These are phyloP conservation scores for Auricularia cornea DNA, from an alignment of 768 basidiomycete species.

Conservation along the genomic window DNA sequence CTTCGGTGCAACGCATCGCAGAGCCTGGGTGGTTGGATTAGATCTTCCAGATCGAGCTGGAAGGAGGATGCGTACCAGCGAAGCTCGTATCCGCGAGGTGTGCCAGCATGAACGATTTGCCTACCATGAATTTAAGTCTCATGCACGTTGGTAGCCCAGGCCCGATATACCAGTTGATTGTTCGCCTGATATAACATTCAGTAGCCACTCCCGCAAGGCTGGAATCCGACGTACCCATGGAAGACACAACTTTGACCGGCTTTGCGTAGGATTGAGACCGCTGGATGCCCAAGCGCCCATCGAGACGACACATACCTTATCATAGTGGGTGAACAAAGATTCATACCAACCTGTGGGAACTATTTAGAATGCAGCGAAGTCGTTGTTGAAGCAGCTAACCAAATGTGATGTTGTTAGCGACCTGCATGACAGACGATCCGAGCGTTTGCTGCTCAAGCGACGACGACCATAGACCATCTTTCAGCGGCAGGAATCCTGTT, in stretches of 20 bases:
- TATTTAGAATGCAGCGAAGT: no score
- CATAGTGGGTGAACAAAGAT: constrained; percentile 52
- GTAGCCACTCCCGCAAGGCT: neutral
- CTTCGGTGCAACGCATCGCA: constrained; percentile 54
- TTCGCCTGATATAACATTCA: neutral
- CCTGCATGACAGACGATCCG: constrained; percentile 48
- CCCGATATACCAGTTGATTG: neutral
- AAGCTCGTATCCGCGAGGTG: constrained; percentile 58
- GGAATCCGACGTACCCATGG: constrained; percentile 45
- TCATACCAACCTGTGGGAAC: constrained; percentile 67
- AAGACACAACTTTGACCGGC: constrained; percentile 61
- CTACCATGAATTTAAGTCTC: constrained; percentile 1
- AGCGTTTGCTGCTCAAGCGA: constrained; percentile 44
- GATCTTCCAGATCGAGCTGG: no score
- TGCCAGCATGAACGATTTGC: constrained; percentile 26
- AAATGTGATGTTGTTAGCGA: constrained; percentile 34
- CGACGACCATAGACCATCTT: constrained; percentile 45
- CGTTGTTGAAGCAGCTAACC: neutral
- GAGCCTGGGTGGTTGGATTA: constrained; percentile 33
- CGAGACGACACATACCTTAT: neutral
- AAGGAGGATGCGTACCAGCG: neutral
- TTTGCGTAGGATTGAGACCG: constrained; percentile 12
- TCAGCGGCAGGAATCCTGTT: constrained; percentile 42
- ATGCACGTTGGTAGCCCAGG: neutral
- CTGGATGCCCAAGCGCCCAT: neutral